A percentile compares a stretch with the other conserved stretches of the same genome.
These are phyloP conservation scores for Fusarium scirpi DNA, from an alignment of 2,329 filamentous ascomycete species.

Conservation along the genomic window DNA sequence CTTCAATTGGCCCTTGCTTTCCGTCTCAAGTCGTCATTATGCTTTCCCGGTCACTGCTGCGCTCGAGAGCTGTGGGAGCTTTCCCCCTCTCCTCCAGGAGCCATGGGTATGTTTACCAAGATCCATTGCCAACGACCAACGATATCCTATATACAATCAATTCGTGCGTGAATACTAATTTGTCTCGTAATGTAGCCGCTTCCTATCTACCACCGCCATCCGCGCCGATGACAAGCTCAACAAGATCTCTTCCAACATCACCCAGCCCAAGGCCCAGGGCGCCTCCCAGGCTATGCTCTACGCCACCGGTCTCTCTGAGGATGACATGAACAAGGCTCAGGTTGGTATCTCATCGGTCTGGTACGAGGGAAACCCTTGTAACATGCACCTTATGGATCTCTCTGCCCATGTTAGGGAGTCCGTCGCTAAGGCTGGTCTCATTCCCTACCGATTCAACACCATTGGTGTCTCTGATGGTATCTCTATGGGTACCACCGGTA, in stretches of 20 bases:
- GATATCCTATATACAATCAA: not conserved
- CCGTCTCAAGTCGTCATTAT: constrained; percentile 38
- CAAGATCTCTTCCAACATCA: constrained; percentile 85
- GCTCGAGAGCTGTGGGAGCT: constrained; percentile 48
- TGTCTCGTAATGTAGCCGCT: constrained; percentile 54
- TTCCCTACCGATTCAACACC: constrained; percentile 99
- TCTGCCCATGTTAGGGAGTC: constrained; percentile 78
- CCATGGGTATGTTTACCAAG: constrained; percentile 44
- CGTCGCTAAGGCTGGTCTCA: constrained; percentile 76
- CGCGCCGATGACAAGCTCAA: constrained; percentile 75
- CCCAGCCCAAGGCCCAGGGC: constrained; percentile 97
- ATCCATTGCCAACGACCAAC: not conserved
- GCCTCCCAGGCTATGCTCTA: constrained; percentile 99
- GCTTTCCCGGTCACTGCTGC: constrained; percentile 48
- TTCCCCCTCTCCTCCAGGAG: constrained; percentile 40
- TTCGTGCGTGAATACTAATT: constrained; percentile 8
- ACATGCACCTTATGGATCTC: constrained; percentile 97
- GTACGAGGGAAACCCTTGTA: constrained; percentile 98
- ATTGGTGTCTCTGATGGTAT: constrained; percentile 98
- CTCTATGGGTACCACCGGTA: constrained; percentile 97
- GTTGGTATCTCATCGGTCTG: constrained; percentile 98
- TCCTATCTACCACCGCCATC: constrained; percentile 63
- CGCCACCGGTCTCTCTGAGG: constrained; percentile 87
- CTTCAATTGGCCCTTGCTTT: constrained; percentile 39
- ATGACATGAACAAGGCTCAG: constrained; percentile 95